Evolutionary conservation across 306 rosid species (phyloP), one percentile per base, ranked within the genome.

Genomic region (Vigna reflexopilosa): DNA sequence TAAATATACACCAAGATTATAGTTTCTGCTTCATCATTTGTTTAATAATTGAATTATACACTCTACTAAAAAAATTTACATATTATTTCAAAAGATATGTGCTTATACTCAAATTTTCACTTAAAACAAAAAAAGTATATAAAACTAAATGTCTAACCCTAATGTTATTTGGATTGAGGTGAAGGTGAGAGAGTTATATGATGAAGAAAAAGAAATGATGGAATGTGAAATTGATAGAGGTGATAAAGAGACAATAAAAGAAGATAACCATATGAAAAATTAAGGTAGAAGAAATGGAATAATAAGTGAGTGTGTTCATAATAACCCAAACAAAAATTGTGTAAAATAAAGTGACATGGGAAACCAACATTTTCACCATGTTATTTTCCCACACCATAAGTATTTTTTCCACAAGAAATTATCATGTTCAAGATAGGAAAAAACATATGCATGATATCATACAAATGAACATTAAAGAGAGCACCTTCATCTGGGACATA

Each of bases 401-500:
- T 19, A 19, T 54, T 7, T 7, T 17, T 16, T 45, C 16, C 26
- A 50, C 0, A 5, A 50, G 9, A 24, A 57, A 24, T 42, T 9
- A 38, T 38, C 44, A 38, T 38, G 44, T 38, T 38, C 9, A 38
- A 38, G 44, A 38, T 38, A 38, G 44, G 47, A 9, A 59, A 26
- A 58, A 30, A 30, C 3, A 13, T 14, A 0, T 8, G 10, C 1
- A 19, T 54, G 20, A 63, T 4, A 62, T 6, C 22, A 42, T 42
- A 42, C 47, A 63, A 14, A 63, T 16, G 14, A 34, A 63, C 34
- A 1, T 17, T 16, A 8, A 16, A 34, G 48, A 63, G 48, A 26
- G 28, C 56, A 88, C 96, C 97, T 90, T 83, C 65, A 59, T 70
- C 9, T 73, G 87, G 19, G 90, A 93, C 73, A 65, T 11, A 57